Evolutionary conservation across 208 protist genomes (phyloP).

Genomic region (Crithidia sp.): DNA sequence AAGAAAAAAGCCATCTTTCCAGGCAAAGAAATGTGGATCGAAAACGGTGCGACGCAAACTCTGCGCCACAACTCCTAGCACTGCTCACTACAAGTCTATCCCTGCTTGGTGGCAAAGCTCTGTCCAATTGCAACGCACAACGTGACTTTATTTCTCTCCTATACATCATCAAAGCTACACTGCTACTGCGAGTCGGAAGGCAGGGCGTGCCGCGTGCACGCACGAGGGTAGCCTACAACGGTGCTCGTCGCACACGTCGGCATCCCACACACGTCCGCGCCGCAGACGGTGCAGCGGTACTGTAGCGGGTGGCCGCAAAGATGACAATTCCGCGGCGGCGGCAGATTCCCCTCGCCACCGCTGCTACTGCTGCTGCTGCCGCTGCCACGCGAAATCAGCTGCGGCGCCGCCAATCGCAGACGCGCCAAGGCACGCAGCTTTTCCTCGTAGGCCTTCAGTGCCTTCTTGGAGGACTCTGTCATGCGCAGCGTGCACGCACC

Average conservation of each 20-base stretch:
- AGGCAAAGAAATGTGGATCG: no score
- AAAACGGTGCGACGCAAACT: no score
- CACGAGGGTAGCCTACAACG: conserved; percentile 66
- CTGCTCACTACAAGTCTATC: no score
- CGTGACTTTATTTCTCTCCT: background rate
- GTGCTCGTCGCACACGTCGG: conserved; percentile 41
- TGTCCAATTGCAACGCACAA: no score
- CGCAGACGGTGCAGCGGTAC: conserved; percentile 75
- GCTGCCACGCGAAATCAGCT: conserved; percentile 41
- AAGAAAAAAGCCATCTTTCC: no score
- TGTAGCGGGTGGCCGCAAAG: conserved; percentile 53
- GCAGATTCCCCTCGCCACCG: background rate
- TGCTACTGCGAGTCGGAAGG: background rate
- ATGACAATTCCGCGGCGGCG: conserved; percentile 39
- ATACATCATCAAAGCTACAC: no score
- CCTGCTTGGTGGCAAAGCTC: no score
- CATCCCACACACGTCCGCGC: conserved; percentile 69
- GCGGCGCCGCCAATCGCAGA: conserved; percentile 25
- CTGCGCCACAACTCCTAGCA: no score
- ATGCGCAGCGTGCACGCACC: conserved; percentile 55
- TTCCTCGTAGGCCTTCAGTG: conserved; percentile 66
- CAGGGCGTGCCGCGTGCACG: conserved; percentile 40
- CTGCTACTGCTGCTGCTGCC: background rate
- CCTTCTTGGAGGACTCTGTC: conserved; percentile 43
- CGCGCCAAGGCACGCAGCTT: conserved; percentile 59